Evolutionary conservation across 805 yeast genomes (phyloP).

Genomic region (Diddensiella santjacobensis): DNA sequence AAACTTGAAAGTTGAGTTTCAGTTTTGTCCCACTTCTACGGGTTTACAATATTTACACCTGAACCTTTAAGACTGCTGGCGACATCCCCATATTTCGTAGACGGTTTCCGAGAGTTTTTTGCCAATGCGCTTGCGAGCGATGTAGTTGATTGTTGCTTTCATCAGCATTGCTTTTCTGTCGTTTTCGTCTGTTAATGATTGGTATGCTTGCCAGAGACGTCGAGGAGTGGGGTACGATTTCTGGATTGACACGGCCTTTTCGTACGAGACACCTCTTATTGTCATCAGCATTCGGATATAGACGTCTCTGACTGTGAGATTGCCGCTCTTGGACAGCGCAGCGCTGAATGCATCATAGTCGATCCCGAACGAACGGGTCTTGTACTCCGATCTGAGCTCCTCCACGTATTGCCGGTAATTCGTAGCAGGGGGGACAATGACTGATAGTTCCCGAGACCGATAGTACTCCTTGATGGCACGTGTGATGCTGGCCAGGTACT

Average conservation of each 20-base stretch:
- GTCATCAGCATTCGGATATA: constrained; percentile 75
- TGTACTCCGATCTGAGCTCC: constrained; percentile 17
- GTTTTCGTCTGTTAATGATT: constrained; percentile 23
- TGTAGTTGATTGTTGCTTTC: constrained; percentile 38
- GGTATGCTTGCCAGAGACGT: constrained; percentile 49
- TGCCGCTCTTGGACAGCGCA: constrained; percentile 63
- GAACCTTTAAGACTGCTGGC: background rate
- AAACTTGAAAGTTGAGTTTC: background rate
- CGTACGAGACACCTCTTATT: constrained; percentile 74
- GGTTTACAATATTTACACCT: no score
- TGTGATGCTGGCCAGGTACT: constrained; percentile 51
- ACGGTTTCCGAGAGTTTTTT: constrained; percentile 49
- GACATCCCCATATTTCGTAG: constrained; percentile 54
- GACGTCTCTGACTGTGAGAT: constrained; percentile 70
- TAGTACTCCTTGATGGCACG: constrained; percentile 41
- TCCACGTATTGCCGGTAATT: constrained; percentile 43
- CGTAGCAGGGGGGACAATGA: constrained; percentile 52
- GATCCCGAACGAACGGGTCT: constrained; percentile 35
- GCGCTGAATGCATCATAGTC: constrained; percentile 56
- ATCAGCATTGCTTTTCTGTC: constrained; percentile 36
- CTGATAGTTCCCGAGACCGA: constrained; percentile 31
- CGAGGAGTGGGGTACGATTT: constrained; percentile 65
- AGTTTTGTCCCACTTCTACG: background rate
- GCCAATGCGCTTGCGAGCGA: constrained; percentile 52
- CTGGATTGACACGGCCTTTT: constrained; percentile 80